phyloP scores from a whole-genome alignment of 176 grass and related monocot species.

The Elymus sibiricus region DNA sequence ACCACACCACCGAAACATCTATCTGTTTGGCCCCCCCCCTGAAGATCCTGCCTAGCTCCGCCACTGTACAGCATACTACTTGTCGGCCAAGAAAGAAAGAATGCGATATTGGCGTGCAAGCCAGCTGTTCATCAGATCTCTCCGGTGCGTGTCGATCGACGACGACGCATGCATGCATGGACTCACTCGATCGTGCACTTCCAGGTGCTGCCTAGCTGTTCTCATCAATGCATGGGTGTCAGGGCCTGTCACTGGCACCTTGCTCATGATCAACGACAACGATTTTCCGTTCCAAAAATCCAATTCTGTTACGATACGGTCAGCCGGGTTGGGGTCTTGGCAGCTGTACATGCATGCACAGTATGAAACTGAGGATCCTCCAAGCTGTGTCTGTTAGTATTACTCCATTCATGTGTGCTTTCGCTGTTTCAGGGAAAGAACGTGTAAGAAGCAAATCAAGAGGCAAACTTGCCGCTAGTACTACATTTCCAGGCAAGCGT shows the following conservation, averaged over 20 bases:
- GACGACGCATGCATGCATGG: neutral
- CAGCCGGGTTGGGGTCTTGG: neutral
- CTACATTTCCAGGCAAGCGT: neutral
- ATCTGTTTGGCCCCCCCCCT: too few species aligned
- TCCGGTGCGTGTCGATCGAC: neutral
- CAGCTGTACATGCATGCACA: neutral
- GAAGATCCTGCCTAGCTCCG: too few species aligned
- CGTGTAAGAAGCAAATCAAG: neutral
- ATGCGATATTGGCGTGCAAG: neutral
- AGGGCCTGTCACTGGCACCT: neutral
- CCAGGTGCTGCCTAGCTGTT: neutral
- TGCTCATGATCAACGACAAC: neutral
- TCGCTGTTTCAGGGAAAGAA: neutral
- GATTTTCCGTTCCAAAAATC: neutral
- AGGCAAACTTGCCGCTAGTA: neutral
- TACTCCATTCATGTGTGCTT: neutral
- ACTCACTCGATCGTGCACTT: neutral
- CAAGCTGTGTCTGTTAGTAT: too few species aligned
- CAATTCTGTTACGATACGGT: neutral
- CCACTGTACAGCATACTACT: neutral
- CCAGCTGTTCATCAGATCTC: neutral
- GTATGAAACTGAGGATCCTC: neutral
- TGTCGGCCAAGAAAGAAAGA: conserved; percentile 6
- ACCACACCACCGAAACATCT: too few species aligned
- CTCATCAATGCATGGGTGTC: neutral